phyloP scores from a whole-genome alignment of 306 rosid genomes.

The Medicago lupulina region DNA sequence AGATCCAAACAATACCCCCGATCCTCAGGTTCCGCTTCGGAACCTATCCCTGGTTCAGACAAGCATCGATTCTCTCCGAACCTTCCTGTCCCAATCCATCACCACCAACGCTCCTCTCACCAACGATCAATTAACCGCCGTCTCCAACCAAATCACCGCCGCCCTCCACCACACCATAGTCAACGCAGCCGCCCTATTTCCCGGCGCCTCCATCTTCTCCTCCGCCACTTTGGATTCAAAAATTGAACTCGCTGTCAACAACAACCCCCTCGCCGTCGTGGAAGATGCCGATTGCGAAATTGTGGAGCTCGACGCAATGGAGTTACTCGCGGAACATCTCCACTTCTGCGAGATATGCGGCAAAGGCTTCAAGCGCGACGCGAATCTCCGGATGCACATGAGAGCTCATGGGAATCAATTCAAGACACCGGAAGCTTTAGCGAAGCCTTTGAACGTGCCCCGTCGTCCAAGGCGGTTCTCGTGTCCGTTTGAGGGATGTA shows the following conservation, averaged over 20 bases:
- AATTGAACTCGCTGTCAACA: no score
- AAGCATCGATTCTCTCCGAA: conserved; percentile 63
- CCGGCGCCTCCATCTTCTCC: neutral
- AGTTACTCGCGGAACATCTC: conserved; percentile 74
- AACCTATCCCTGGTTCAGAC: conserved; percentile 61
- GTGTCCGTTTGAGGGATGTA: conserved; percentile 80
- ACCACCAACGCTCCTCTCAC: conserved; percentile 45
- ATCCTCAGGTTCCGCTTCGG: conserved; percentile 55
- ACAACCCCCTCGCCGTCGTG: neutral
- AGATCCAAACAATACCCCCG: conserved; percentile 28
- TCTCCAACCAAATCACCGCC: conserved; percentile 67
- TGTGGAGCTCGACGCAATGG: conserved; percentile 80
- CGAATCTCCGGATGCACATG: conserved; percentile 94
- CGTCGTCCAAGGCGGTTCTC: conserved; percentile 55
- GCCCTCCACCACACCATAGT: conserved; percentile 59
- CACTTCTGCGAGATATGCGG: conserved; percentile 95
- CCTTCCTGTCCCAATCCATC: conserved; percentile 62
- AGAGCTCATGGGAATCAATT: conserved; percentile 85
- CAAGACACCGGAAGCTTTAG: conserved; percentile 79
- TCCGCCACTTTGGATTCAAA: neutral
- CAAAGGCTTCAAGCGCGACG: conserved; percentile 91
- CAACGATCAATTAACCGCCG: conserved; percentile 51
- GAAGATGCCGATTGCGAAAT: conserved; percentile 53
- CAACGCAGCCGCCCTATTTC: conserved; percentile 63
- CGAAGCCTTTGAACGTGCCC: conserved; percentile 50